Conservation (phyloP, 306 rosid species). For the Quercus berberidifolia region DNA sequence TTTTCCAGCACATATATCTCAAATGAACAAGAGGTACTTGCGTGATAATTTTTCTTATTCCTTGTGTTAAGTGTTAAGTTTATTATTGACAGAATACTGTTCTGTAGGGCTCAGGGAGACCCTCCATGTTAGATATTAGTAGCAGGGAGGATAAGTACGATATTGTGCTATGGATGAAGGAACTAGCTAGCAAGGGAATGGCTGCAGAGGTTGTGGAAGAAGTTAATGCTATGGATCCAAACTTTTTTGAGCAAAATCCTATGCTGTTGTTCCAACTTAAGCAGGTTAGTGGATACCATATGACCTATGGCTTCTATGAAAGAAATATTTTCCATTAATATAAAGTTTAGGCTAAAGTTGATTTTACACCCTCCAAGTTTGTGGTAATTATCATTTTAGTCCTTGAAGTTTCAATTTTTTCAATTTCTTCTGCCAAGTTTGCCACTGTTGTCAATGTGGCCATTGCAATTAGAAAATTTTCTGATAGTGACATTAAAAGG, state of each 20-base stretch:
- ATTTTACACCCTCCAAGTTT: too few relatives aligned
- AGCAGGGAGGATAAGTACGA: slow-evolving; percentile 68
- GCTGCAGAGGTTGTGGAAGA: slow-evolving; percentile 90
- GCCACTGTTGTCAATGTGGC: too few relatives aligned
- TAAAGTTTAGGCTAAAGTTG: not conserved
- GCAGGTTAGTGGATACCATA: slow-evolving; percentile 56
- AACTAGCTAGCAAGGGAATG: slow-evolving; percentile 83
- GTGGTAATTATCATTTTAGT: too few relatives aligned
- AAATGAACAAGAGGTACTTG: slow-evolving; percentile 70
- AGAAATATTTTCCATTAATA: not conserved
- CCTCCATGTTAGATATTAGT: slow-evolving; percentile 35
- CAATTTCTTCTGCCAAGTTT: too few relatives aligned
- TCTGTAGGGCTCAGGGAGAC: slow-evolving; percentile 64
- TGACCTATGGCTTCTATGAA: slow-evolving; percentile 3
- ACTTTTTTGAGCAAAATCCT: slow-evolving; percentile 72
- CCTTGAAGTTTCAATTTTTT: too few relatives aligned
- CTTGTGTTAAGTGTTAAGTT: slow-evolving; percentile 5
- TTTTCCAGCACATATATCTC: slow-evolving; percentile 30
- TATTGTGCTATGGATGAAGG: slow-evolving; percentile 84
- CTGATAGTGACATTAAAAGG: too few relatives aligned
- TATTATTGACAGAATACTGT: slow-evolving; percentile 20
- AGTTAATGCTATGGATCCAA: slow-evolving; percentile 67
- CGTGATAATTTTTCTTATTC: slow-evolving; percentile 10
- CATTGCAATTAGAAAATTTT: too few relatives aligned
- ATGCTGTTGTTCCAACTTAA: slow-evolving; percentile 86